Evolutionary conservation across 345 rosid species (phyloP).

Genomic region (Tarenaya hassleriana): DNA sequence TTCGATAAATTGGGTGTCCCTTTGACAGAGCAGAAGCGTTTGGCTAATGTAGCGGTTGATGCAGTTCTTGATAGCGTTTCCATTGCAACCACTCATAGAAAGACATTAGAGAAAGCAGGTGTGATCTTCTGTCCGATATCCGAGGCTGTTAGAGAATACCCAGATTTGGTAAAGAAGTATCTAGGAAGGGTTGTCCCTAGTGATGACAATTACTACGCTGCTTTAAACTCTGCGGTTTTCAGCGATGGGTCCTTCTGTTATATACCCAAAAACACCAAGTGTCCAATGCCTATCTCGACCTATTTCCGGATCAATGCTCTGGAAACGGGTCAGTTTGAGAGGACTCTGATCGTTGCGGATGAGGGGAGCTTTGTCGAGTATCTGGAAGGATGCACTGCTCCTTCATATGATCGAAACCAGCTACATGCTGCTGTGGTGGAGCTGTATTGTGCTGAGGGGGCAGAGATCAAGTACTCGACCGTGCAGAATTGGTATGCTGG

Average conservation of each 20-base stretch:
- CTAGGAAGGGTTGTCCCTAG: slow-evolving; percentile 81
- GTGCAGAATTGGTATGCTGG: slow-evolving; percentile 99
- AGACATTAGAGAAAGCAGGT: slow-evolving; percentile 64
- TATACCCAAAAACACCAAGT: slow-evolving; percentile 68
- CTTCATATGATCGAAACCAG: slow-evolving; percentile 82
- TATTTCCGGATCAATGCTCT: slow-evolving; percentile 76
- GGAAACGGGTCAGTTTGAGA: slow-evolving; percentile 98
- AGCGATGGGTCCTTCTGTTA: slow-evolving; percentile 89
- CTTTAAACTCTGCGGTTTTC: slow-evolving; percentile 87
- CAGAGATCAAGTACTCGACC: slow-evolving; percentile 86
- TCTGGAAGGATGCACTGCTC: slow-evolving; percentile 93
- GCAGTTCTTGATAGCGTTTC: slow-evolving; percentile 92
- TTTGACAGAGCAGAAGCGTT: slow-evolving; percentile 63
- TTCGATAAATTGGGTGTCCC: slow-evolving; percentile 70
- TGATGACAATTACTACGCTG: slow-evolving; percentile 82
- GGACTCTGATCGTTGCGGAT: slow-evolving; percentile 93
- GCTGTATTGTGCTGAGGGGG: slow-evolving; percentile 67
- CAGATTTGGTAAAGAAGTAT: slow-evolving; percentile 73
- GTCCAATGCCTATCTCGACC: slow-evolving; percentile 91
- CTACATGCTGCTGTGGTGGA: slow-evolving; percentile 97
- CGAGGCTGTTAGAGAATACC: slow-evolving; percentile 68
- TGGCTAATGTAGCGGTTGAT: slow-evolving; percentile 89
- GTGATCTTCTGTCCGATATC: slow-evolving; percentile 91
- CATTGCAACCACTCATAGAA: slow-evolving; percentile 77
- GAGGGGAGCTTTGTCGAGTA: slow-evolving; percentile 90